Conservation (phyloP, 208 protist species). For the Trypanosoma caninum region DNA sequence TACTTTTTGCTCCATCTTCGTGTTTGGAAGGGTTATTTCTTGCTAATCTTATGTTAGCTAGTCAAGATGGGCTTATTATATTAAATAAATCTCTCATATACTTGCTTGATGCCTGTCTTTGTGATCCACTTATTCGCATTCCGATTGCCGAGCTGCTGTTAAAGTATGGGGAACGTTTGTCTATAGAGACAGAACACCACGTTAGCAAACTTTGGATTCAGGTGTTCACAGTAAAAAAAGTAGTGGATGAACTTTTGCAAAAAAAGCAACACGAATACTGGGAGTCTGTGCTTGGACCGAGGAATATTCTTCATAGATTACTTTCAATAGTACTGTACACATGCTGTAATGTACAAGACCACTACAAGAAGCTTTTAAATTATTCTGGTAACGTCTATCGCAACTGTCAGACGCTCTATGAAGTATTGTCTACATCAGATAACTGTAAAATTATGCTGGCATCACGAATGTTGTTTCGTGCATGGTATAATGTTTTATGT, state of each 20-base stretch:
- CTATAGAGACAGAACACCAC: constrained; percentile 6
- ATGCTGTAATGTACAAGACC: constrained; percentile 1
- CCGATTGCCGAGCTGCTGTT: constrained; percentile 48
- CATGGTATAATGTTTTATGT: constrained; percentile 14
- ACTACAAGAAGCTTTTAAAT: not conserved
- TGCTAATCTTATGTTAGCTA: constrained; percentile 1
- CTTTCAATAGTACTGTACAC: constrained; percentile 44
- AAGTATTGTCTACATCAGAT: constrained; percentile 2
- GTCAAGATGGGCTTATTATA: constrained; percentile 1
- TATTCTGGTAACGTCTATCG: too few species aligned
- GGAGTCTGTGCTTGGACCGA: constrained; percentile 17
- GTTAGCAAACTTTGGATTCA: constrained; percentile 43
- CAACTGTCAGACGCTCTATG: not conserved
- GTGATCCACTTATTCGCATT: constrained; percentile 45
- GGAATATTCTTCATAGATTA: constrained; percentile 56
- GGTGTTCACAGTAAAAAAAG: constrained; percentile 58
- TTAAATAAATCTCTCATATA: constrained; percentile 13
- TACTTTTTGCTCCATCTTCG: not conserved
- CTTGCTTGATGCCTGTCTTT: constrained; percentile 28
- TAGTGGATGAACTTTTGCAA: constrained; percentile 34
- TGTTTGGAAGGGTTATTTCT: constrained; percentile 20
- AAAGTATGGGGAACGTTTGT: constrained; percentile 52
- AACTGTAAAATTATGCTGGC: constrained; percentile 11
- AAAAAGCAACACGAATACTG: constrained; percentile 28
- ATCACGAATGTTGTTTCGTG: constrained; percentile 19